These are phyloP conservation scores for Thielaviopsis euricoi DNA, from an alignment of 2,329 filamentous ascomycete species.

Conservation along the genomic window DNA sequence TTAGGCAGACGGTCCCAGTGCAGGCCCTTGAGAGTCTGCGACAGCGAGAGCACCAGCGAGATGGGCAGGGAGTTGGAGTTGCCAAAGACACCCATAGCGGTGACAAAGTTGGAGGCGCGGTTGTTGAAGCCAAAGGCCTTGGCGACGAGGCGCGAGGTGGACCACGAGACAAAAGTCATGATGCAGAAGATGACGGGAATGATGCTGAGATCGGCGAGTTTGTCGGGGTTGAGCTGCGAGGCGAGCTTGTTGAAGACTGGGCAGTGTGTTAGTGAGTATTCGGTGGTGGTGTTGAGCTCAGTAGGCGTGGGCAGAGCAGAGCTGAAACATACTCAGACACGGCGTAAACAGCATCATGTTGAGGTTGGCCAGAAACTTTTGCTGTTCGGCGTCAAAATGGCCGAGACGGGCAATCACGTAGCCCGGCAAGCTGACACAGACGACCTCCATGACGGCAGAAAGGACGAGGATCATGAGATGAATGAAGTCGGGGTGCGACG, in stretches of 20 bases:
- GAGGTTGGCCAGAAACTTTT: conserved; percentile 91
- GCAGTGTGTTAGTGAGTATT: conserved; percentile 13
- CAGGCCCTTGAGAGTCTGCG: conserved; percentile 76
- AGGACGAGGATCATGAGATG: conserved; percentile 73
- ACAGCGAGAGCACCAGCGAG: conserved; percentile 83
- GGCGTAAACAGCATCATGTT: conserved; percentile 95
- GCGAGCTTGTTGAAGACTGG: conserved; percentile 87
- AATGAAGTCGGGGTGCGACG: conserved; percentile 46
- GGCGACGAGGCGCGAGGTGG: conserved; percentile 54
- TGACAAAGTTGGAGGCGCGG: conserved; percentile 82
- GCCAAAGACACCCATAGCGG: conserved; percentile 93
- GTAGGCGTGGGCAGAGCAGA: too few species aligned
- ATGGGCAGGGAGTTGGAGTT: conserved; percentile 98
- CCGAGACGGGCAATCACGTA: conserved; percentile 83
- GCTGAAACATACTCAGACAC: conserved; percentile 69
- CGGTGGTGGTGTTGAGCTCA: too few species aligned
- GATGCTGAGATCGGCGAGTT: conserved; percentile 75
- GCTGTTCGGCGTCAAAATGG: conserved; percentile 87
- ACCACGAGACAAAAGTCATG: conserved; percentile 75
- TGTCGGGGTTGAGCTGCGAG: conserved; percentile 81
- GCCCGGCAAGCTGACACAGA: conserved; percentile 85
- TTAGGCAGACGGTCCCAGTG: conserved; percentile 86
- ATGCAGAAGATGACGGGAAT: conserved; percentile 90
- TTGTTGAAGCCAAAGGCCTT: conserved; percentile 67
- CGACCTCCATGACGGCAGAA: conserved; percentile 85